Conservation (phyloP, 1,284 basidiomycete species). For the Fomes fomentarius region DNA sequence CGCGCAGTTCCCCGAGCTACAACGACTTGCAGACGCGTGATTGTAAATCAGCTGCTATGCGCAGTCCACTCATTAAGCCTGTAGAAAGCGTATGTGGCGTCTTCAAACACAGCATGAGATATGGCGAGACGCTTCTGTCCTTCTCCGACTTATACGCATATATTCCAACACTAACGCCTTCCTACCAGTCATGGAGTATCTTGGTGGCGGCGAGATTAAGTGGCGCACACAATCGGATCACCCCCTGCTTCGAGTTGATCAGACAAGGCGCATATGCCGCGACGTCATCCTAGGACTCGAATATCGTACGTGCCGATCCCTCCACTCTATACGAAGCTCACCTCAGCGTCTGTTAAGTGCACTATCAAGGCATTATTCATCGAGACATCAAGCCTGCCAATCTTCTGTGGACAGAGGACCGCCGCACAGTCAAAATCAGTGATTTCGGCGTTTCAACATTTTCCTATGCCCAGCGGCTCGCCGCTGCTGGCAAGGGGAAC, state of each 20-base stretch:
- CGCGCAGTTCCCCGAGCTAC: too few relatives aligned
- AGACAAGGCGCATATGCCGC: conserved; percentile 86
- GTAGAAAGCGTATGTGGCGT: too few relatives aligned
- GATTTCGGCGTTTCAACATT: conserved; percentile 98
- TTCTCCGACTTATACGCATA: not conserved
- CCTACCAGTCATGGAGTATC: conserved; percentile 88
- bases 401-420: conserved; percentile 86
- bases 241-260: conserved; percentile 82
- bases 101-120: not conserved
- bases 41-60: too few relatives aligned
- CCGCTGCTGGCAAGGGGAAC: conserved; percentile 47
- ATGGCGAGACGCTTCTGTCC: not conserved
- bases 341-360: conserved; percentile 57
- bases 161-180: conserved; percentile 2
- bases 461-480: conserved; percentile 80
- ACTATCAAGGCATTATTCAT: conserved; percentile 98
- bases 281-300: conserved; percentile 94
- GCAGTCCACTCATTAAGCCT: too few relatives aligned
- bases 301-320: conserved; percentile 70
- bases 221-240: conserved; percentile 73
- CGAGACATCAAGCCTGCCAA: conserved; percentile 99
- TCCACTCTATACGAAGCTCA: not conserved
- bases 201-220: conserved; percentile 91
- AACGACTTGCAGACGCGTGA: too few relatives aligned
- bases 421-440: conserved; percentile 91